Evolutionary conservation across 2,329 filamentous ascomycete species (phyloP).

Genomic region (Paraconiothyrium sp.): DNA sequence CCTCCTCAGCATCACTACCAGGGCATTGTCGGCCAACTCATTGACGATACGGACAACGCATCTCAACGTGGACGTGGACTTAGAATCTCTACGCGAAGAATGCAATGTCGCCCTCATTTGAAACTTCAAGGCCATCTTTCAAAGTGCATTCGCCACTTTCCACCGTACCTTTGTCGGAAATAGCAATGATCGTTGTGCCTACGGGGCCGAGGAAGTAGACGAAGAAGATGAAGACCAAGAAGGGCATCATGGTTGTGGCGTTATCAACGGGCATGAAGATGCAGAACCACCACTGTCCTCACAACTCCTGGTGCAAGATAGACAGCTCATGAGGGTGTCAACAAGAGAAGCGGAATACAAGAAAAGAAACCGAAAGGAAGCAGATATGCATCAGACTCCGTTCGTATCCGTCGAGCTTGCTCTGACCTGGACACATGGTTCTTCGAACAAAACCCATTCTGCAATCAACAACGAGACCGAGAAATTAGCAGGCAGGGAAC

Average conservation of each 20-base stretch:
- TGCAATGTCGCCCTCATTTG: not conserved
- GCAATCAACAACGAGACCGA: not conserved
- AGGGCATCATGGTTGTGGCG: not conserved
- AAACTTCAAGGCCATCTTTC: not conserved
- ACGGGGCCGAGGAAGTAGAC: not conserved
- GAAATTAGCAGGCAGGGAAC: not conserved
- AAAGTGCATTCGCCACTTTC: not conserved
- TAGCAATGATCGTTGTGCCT: not conserved
- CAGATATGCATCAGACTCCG: not conserved
- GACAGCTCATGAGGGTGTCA: no score
- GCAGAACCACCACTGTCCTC: not conserved
- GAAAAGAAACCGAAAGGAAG: not conserved
- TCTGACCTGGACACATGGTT: not conserved
- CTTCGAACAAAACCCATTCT: not conserved
- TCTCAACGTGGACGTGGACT: not conserved
- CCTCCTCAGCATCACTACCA: no score
- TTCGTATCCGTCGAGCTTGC: not conserved
- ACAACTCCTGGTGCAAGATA: no score
- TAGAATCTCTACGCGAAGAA: not conserved
- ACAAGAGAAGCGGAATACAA: no score
- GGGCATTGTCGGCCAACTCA: no score
- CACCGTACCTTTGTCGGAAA: not conserved
- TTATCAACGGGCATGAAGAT: not conserved
- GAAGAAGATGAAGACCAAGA: not conserved
- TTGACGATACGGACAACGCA: no score